A percentile compares a stretch with the other conserved stretches of the same genome.
Conservation (phyloP, 306 rosid species). For the Phaseolus lunatus region DNA sequence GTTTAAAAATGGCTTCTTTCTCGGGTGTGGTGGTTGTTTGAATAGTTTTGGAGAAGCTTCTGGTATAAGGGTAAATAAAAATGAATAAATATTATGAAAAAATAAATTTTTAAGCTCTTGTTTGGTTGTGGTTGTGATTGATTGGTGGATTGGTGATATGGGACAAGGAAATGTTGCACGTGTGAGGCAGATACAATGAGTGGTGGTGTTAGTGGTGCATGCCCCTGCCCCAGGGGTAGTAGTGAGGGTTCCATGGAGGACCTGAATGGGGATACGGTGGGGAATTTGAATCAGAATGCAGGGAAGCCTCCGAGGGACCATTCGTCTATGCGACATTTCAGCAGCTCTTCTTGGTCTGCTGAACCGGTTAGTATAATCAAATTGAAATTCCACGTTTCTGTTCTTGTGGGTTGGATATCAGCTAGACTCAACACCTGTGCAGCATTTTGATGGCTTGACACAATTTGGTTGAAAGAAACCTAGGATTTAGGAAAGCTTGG, state of each 20-base stretch:
- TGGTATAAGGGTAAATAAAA: constrained; percentile 12
- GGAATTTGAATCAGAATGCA: constrained; percentile 42
- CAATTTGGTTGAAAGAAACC: not conserved
- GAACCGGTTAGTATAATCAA: constrained; percentile 57
- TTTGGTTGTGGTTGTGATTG: constrained; percentile 28
- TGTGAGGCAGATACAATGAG: constrained; percentile 25
- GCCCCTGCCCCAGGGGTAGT: constrained; percentile 38
- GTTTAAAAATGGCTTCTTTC: constrained; percentile 41
- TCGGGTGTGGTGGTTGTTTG: constrained; percentile 35
- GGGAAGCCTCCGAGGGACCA: constrained; percentile 70
- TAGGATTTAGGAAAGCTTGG: constrained; percentile 17
- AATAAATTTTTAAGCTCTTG: constrained; percentile 1
- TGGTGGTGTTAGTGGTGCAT: constrained; percentile 36
- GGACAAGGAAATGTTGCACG: constrained; percentile 50
- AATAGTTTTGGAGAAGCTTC: constrained; percentile 21
- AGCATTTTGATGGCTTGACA: not conserved
- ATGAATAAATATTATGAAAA: not conserved
- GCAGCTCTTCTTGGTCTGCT: constrained; percentile 59
- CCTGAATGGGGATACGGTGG: constrained; percentile 54
- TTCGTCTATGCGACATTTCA: constrained; percentile 58
- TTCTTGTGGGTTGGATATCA: not conserved
- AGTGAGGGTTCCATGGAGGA: constrained; percentile 57
- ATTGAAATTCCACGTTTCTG: not conserved
- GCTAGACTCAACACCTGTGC: constrained; percentile 1
- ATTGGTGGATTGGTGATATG: constrained; percentile 41